These are phyloP conservation scores for Fragilariopsis cylindrus DNA, from an alignment of 108 stramenopile genomes.

Conservation along the genomic window DNA sequence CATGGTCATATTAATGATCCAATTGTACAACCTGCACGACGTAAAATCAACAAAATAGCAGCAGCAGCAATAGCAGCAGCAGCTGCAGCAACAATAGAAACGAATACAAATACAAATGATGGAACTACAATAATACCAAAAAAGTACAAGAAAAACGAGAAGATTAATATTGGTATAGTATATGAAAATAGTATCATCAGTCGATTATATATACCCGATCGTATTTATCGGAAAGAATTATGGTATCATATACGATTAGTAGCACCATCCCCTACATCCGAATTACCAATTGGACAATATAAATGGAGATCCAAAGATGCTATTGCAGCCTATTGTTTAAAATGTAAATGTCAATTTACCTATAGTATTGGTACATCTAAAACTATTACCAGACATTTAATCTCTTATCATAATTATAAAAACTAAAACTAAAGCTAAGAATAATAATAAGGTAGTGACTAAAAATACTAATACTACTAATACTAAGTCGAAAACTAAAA, in stretches of 20 bases:
- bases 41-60: too few relatives aligned
- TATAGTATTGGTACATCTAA: slow-evolving; percentile 35
- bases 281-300: slow-evolving; percentile 23
- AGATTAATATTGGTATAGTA: not conserved
- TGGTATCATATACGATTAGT: slow-evolving; percentile 33
- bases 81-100: too few relatives aligned
- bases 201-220: slow-evolving; percentile 39
- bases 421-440: too few relatives aligned
- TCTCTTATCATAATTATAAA: slow-evolving; percentile 24
- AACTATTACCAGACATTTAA: slow-evolving; percentile 32
- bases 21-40: too few relatives aligned
- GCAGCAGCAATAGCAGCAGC: too few relatives aligned
- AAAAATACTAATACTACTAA: not conserved
- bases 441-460: not conserved
- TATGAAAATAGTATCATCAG: slow-evolving; percentile 22
- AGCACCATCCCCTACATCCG: slow-evolving; percentile 28
- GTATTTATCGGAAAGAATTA: slow-evolving; percentile 22
- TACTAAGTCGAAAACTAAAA: too few relatives aligned
- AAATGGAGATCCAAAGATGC: slow-evolving; percentile 26
- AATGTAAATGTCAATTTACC: slow-evolving; percentile 36
- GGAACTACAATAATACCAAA: too few relatives aligned
- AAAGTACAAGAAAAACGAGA: not conserved
- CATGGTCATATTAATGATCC: too few relatives aligned
- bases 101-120: too few relatives aligned
- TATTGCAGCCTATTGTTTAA: slow-evolving; percentile 37